Evolutionary conservation across 352 stramenopile species (phyloP).

Genomic region (Globisporangium cederbergense): DNA sequence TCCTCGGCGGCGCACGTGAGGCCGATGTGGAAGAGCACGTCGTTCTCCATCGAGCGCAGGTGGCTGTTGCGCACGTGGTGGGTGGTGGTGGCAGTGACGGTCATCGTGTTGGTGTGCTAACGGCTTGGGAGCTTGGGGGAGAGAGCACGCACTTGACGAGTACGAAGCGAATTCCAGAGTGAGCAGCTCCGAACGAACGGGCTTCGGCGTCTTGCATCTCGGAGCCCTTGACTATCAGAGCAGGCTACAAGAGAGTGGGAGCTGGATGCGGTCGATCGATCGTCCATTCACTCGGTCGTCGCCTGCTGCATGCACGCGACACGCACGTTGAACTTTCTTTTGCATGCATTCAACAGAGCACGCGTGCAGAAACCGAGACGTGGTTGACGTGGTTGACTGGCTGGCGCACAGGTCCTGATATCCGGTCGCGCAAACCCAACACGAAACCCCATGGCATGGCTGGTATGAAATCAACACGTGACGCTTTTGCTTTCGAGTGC

Average conservation of each 20-base stretch:
- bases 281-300: background rate
- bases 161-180: slow-evolving; percentile 15
- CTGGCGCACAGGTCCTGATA: background rate
- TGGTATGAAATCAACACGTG: too few species aligned
- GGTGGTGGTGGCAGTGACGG: slow-evolving; percentile 1
- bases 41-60: slow-evolving; percentile 49
- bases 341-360: slow-evolving; percentile 12
- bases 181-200: background rate
- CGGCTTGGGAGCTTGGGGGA: background rate
- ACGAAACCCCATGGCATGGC: too few species aligned
- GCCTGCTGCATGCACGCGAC: slow-evolving; percentile 9
- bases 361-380: background rate
- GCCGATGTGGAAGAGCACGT: slow-evolving; percentile 80
- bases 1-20: slow-evolving; percentile 55
- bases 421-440: too few species aligned
- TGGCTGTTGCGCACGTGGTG: slow-evolving; percentile 63
- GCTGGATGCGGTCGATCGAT: background rate
- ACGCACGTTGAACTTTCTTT: slow-evolving; percentile 13
- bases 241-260: background rate
- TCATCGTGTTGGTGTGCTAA: background rate
- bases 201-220: too few species aligned
- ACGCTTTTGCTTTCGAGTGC: too few species aligned
- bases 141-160: slow-evolving; percentile 5
- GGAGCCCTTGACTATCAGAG: background rate
- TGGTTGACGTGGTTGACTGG: slow-evolving; percentile 6